Evolutionary conservation across 306 rosid genomes (phyloP).

Genomic region (Amphicarpaea edgeworthii): DNA sequence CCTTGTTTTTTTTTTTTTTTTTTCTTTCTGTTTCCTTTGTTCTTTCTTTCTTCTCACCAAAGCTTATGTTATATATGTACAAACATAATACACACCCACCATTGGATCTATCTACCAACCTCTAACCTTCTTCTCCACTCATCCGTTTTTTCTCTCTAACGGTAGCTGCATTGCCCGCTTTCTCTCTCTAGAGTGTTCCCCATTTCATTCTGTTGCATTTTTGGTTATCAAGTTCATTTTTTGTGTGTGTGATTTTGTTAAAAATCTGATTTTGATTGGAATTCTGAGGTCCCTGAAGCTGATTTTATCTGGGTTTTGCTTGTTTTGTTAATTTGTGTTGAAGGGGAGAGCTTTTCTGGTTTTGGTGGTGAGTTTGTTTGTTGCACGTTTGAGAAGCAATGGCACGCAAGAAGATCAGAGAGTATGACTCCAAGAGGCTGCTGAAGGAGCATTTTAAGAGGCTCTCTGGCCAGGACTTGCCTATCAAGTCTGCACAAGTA

Average conservation of each 20-base stretch:
- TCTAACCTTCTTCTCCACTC: constrained; percentile 28
- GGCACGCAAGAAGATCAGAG: constrained; percentile 99
- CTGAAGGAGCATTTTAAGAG: constrained; percentile 91
- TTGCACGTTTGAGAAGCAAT: constrained; percentile 52
- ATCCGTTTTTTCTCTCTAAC: constrained; percentile 32
- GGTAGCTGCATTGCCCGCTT: constrained; percentile 23
- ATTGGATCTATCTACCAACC: constrained; percentile 40
- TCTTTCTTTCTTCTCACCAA: background rate
- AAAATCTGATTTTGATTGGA: constrained; percentile 38
- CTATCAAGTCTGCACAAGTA: constrained; percentile 86
- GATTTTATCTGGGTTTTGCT: constrained; percentile 40
- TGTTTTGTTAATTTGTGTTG: constrained; percentile 29
- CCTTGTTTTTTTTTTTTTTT: background rate
- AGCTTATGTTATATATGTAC: background rate
- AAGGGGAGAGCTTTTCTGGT: background rate
- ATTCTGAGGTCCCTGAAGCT: constrained; percentile 40
- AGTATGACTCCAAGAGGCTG: constrained; percentile 94
- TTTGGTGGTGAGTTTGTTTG: constrained; percentile 5
- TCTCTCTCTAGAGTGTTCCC: background rate
- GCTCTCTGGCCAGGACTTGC: constrained; percentile 71
- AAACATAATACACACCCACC: background rate
- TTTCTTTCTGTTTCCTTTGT: background rate
- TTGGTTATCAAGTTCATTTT: no score
- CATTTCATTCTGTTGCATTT: background rate
- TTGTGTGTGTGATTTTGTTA: background rate